Evolutionary conservation across 208 protist genomes (phyloP).

Genomic region (Leishmania turanica): DNA sequence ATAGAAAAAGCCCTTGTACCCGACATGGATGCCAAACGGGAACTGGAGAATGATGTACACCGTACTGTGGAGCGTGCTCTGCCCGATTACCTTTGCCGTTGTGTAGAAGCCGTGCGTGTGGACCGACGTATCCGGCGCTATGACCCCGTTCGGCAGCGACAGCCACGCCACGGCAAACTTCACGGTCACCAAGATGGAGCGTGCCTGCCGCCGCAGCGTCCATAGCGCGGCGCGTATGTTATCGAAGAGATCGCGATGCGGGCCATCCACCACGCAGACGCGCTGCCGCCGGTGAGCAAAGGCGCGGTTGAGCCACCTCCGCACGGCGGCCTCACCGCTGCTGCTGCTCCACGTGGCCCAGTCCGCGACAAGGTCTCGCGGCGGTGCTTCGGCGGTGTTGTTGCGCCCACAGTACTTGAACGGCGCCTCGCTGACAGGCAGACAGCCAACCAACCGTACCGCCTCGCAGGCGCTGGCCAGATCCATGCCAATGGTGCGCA

Average conservation of each 20-base stretch:
- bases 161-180: conserved; percentile 73
- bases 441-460: conserved; percentile 61
- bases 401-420: conserved; percentile 37
- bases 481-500: conserved; percentile 55
- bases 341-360: conserved; percentile 51
- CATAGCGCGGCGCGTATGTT: conserved; percentile 75
- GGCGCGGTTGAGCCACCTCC: conserved; percentile 44
- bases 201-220: conserved; percentile 67
- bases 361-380: conserved; percentile 33
- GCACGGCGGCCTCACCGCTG: conserved; percentile 25
- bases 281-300: conserved; percentile 64
- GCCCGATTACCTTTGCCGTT: conserved; percentile 75
- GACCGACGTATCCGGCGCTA: conserved; percentile 35
- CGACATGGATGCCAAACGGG: conserved; percentile 58
- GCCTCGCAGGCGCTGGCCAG: conserved; percentile 72
- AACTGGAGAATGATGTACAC: conserved; percentile 76
- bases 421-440: conserved; percentile 46
- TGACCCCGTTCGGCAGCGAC: conserved; percentile 48
- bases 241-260: conserved; percentile 74
- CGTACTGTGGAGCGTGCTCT: conserved; percentile 55
- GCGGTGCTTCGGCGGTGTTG: background rate
- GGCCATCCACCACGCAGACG: conserved; percentile 69
- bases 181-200: conserved; percentile 61
- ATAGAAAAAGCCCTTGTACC: conserved; percentile 68
- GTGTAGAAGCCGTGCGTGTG: conserved; percentile 65